These are phyloP conservation scores for Sporothrix protearum DNA, from an alignment of 2,329 filamentous ascomycete species.

Conservation along the genomic window DNA sequence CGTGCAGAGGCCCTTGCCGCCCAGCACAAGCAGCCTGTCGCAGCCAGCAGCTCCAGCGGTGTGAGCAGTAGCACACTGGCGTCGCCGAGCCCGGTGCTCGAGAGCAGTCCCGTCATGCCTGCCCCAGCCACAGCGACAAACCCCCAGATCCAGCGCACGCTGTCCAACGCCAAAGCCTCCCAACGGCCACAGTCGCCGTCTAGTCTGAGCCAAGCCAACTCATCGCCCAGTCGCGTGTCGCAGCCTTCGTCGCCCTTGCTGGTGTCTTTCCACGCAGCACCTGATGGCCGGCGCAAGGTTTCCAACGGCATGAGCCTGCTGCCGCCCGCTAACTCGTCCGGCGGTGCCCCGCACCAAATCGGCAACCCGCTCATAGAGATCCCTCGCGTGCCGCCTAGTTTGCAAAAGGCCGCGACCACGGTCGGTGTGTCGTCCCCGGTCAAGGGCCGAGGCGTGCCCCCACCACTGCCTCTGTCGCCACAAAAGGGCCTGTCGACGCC, in stretches of 20 bases:
- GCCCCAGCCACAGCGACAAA: conserved; percentile 34
- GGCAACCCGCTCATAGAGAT: conserved; percentile 62
- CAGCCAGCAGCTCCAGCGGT: conserved; percentile 42
- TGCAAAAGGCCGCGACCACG: conserved; percentile 59
- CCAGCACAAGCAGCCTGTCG: conserved; percentile 50
- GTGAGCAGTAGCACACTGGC: conserved; percentile 29
- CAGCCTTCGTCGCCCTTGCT: conserved; percentile 83
- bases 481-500: conserved; percentile 61
- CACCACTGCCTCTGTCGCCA: conserved; percentile 55
- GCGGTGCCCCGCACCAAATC: conserved; percentile 56
- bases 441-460: conserved; percentile 50
- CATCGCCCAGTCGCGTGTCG: conserved; percentile 80
- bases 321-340: conserved; percentile 61
- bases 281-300: conserved; percentile 78
- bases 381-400: conserved; percentile 57
- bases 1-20: conserved; percentile 80
- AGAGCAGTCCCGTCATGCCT: conserved; percentile 79
- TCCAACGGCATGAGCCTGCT: conserved; percentile 84
- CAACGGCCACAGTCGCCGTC: conserved; percentile 86
- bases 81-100: conserved; percentile 67
- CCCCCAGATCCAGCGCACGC: conserved; percentile 70
- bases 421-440: conserved; percentile 49
- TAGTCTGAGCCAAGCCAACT: conserved; percentile 70
- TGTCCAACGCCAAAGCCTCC: conserved; percentile 75
- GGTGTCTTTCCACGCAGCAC: conserved; percentile 88